These are phyloP conservation scores for Colletotrichum incanum DNA, from an alignment of 2,329 filamentous ascomycete species.

Conservation along the genomic window DNA sequence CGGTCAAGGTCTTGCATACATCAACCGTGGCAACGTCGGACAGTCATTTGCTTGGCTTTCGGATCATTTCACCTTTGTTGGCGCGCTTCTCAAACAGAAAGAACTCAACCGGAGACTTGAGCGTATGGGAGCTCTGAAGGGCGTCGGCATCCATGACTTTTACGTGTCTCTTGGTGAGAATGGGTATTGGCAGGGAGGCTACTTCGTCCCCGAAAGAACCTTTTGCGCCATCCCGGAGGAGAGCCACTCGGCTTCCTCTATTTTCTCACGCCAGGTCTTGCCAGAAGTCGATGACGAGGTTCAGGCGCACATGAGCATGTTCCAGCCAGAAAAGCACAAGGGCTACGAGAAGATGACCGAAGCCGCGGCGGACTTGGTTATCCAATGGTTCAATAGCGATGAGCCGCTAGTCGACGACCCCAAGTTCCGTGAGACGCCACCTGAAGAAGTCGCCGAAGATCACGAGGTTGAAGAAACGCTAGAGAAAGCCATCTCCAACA, in stretches of 20 bases:
- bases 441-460: constrained; percentile 54
- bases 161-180: constrained; percentile 84
- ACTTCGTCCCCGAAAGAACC: constrained; percentile 78
- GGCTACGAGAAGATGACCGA: constrained; percentile 77
- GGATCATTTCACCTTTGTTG: constrained; percentile 89
- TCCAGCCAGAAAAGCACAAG: constrained; percentile 73
- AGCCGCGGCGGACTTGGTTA: constrained; percentile 69
- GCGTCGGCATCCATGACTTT: constrained; percentile 80
- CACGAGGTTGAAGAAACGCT: constrained; percentile 52
- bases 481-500: constrained; percentile 47
- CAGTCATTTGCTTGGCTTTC: constrained; percentile 84
- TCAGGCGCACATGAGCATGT: constrained; percentile 79
- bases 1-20: constrained; percentile 69
- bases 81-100: constrained; percentile 80
- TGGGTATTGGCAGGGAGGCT: constrained; percentile 73
- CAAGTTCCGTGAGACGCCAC: constrained; percentile 59
- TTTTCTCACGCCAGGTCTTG: constrained; percentile 73
- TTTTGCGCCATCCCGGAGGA: constrained; percentile 81
- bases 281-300: constrained; percentile 79
- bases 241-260: constrained; percentile 56
- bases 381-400: constrained; percentile 70
- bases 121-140: constrained; percentile 72
- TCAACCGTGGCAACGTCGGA: constrained; percentile 73
- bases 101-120: constrained; percentile 80
- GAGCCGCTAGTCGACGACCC: constrained; percentile 62